Evolutionary conservation across 2,329 filamentous ascomycete genomes (phyloP).

Genomic region (Colletotrichum sp.): DNA sequence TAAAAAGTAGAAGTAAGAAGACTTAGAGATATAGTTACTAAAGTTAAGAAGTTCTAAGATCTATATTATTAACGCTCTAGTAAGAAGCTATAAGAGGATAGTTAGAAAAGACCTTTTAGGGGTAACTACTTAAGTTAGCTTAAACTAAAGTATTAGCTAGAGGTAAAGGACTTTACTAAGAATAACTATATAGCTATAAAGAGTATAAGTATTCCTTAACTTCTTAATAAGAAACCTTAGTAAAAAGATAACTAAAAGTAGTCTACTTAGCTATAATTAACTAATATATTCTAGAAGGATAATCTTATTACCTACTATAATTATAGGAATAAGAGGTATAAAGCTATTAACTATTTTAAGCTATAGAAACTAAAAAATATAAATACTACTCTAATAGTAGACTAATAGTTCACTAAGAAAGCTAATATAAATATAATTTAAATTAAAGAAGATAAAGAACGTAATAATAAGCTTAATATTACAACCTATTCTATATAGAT

Average conservation of each 20-base stretch:
- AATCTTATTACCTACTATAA: background rate
- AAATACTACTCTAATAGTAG: background rate
- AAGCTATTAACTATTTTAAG: background rate
- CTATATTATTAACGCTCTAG: background rate
- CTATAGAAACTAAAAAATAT: background rate
- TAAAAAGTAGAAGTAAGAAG: background rate
- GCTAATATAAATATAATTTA: background rate
- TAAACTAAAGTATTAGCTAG: background rate
- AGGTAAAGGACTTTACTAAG: background rate
- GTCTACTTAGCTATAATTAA: background rate
- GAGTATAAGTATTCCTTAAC: background rate
- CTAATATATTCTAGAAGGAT: background rate
- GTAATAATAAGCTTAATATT: background rate
- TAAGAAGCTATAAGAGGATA: background rate
- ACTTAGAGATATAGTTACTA: background rate
- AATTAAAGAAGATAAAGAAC: background rate
- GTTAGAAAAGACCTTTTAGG: background rate
- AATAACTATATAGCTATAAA: background rate
- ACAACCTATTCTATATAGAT: too few relatives aligned
- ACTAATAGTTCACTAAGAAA: background rate
- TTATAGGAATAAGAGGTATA: background rate
- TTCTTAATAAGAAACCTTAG: background rate
- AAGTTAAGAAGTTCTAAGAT: background rate
- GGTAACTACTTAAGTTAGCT: background rate
- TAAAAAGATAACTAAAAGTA: background rate